These are phyloP conservation scores for Omphalotus guepiniiformis DNA, from an alignment of 768 basidiomycete genomes.

Conservation along the genomic window DNA sequence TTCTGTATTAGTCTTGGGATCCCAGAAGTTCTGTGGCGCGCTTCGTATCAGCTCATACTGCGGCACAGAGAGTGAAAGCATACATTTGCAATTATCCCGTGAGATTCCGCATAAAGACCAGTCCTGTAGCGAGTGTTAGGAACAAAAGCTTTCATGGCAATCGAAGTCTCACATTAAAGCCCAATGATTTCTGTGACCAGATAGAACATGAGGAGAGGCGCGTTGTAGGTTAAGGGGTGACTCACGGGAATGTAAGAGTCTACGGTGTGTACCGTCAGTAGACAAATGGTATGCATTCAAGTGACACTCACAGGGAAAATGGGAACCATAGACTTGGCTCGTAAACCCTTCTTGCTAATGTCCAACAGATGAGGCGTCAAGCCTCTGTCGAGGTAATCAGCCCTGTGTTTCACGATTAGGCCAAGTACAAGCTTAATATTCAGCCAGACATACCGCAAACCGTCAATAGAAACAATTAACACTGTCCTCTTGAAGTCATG, in stretches of 20 bases:
- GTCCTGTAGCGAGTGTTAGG: constrained; percentile 49
- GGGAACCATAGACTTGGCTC: constrained; percentile 86
- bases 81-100: constrained; percentile 90
- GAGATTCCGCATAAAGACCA: constrained; percentile 83
- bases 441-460: constrained; percentile 52
- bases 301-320: constrained; percentile 68
- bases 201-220: too few relatives aligned
- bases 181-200: constrained; percentile 78
- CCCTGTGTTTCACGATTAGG: constrained; percentile 37
- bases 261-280: constrained; percentile 21
- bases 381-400: constrained; percentile 83
- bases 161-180: constrained; percentile 56
- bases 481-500: constrained; percentile 79
- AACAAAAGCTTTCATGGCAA: constrained; percentile 1
- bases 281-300: neutral
- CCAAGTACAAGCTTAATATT: neutral
- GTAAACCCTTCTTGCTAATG: constrained; percentile 77
- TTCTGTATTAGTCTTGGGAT: constrained; percentile 54
- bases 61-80: constrained; percentile 15
- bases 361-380: constrained; percentile 79
- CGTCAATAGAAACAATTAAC: constrained; percentile 83
- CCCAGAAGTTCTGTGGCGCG: constrained; percentile 73
- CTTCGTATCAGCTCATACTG: neutral
- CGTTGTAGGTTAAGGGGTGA: constrained; percentile 14
- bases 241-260: constrained; percentile 90